Conservation (phyloP, 2,329 filamentous ascomycete genomes). For the Claviceps lovelessii region DNA sequence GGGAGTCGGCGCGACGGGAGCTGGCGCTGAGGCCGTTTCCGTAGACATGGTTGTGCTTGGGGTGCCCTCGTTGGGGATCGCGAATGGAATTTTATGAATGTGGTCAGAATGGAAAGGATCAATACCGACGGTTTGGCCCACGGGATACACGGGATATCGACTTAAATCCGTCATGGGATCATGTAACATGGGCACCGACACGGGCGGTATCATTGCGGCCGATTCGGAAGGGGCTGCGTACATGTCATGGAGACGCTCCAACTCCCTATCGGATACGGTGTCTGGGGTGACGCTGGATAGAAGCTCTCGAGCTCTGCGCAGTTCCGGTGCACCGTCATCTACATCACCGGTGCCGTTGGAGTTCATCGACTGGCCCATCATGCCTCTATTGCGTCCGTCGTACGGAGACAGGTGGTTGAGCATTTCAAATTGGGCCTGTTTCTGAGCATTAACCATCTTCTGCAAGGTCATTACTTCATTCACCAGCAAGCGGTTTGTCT, state of each 20-base stretch:
- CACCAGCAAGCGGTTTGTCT: conserved; percentile 47
- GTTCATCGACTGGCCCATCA: conserved; percentile 19
- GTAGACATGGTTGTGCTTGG: conserved; percentile 21
- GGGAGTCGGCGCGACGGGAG: conserved; percentile 8
- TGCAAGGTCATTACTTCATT: conserved; percentile 47
- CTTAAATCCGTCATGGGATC: conserved; percentile 41
- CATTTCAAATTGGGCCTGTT: conserved; percentile 43
- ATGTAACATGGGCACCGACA: conserved; percentile 32
- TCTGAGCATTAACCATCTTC: conserved; percentile 44
- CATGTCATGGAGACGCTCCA: conserved; percentile 40
- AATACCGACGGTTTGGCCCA: conserved; percentile 80
- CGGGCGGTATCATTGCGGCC: conserved; percentile 26
- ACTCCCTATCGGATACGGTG: conserved; percentile 36
- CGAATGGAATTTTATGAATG: conserved; percentile 84
- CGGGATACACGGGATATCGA: conserved; percentile 69
- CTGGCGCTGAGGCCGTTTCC: conserved; percentile 14
- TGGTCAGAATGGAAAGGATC: conserved; percentile 91
- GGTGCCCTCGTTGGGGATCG: conserved; percentile 46
- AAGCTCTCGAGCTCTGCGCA: conserved; percentile 43
- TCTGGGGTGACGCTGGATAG: conserved; percentile 39
- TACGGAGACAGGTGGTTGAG: conserved; percentile 39
- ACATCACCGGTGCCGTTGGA: conserved; percentile 26
- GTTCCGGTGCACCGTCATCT: conserved; percentile 37
- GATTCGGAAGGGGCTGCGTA: conserved; percentile 42
- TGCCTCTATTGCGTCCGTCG: conserved; percentile 25